Evolutionary conservation across 495 filamentous ascomycete species (phyloP).

Genomic region (Penicillium lagena): DNA sequence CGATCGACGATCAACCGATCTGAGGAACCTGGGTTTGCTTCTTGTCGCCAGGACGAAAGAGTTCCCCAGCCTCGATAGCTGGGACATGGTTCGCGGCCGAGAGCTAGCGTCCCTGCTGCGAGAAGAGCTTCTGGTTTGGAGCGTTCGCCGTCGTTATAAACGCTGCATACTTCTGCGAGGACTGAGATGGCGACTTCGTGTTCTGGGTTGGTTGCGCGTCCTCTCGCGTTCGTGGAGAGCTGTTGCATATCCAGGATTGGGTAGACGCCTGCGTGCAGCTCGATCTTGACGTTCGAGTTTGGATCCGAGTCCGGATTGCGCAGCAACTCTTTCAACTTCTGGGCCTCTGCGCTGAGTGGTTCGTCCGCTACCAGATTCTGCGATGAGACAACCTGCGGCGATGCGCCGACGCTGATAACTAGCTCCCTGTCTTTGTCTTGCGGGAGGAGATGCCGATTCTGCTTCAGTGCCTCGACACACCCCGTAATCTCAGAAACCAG

Average conservation of each 20-base stretch:
- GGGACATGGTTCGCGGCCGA: slow-evolving; percentile 71
- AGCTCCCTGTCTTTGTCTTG: slow-evolving; percentile 29
- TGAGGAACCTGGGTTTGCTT: not conserved
- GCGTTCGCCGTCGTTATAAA: slow-evolving; percentile 53
- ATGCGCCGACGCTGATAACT: slow-evolving; percentile 71
- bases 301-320: slow-evolving; percentile 7
- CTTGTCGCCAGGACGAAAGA: slow-evolving; percentile 52
- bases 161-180: slow-evolving; percentile 62
- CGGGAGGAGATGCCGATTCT: slow-evolving; percentile 21
- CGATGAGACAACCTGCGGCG: slow-evolving; percentile 64
- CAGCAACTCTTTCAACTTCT: slow-evolving; percentile 15
- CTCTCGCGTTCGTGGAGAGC: slow-evolving; percentile 60
- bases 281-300: slow-evolving; percentile 39
- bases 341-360: slow-evolving; percentile 7
- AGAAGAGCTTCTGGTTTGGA: slow-evolving; percentile 58
- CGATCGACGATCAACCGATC: slow-evolving; percentile 21
- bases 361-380: slow-evolving; percentile 30
- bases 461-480: slow-evolving; percentile 41
- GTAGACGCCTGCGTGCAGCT: slow-evolving; percentile 70
- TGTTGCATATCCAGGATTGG: slow-evolving; percentile 79
- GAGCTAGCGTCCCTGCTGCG: slow-evolving; percentile 61
- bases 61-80: slow-evolving; percentile 69
- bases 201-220: slow-evolving; percentile 28
- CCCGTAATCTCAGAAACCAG: slow-evolving; percentile 56
- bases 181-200: slow-evolving; percentile 62